Evolutionary conservation across 352 stramenopile genomes (phyloP), one percentile per base, ranked within the genome.

Genomic region (Globisporangium lucens): DNA sequence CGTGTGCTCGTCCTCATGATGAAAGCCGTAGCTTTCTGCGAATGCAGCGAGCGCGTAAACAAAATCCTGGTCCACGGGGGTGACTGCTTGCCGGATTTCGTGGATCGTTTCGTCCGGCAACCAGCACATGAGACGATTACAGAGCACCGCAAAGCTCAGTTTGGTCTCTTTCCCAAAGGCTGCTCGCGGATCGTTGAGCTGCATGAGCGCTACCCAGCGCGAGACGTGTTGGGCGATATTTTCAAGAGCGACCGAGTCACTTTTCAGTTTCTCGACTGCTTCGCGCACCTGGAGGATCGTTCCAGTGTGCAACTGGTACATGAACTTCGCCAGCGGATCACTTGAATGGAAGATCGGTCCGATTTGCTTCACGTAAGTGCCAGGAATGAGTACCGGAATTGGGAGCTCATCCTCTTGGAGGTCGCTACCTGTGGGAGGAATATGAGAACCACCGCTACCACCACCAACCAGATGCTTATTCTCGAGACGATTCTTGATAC

Each of bases 61-160:
- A 15, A 67, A 9, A 20, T 53, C 43, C 3, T 43, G 24, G 15
- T 43, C 30, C 27, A 72, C 24, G 2, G 57, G 56, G 17, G 61
- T 63, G 13, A 61, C 24, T 2, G 57, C 61, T n/a, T 62, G 55
- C 3, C 61, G 56, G 30, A 88, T 57, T n/a, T 75, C 72, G 20
- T 65, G 60, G 55, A 84, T 69, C 56, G 69, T 77, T 12, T 84
- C 69, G 27, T 75, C 59, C 20, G 79, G 77, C 56, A 83, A 77
- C 79, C 79, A 88, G 58, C 71, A 76, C 27, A 80, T 73, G 3
- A 88, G 71, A 9, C 76, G 72, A 13, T 63, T 83, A 63, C 74
- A 81, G 9, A 84, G 55, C 4, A 84, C 27, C 2, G 74, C 71
- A 13, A 86, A 60, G 33, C 78, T 71, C 17, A 82, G 24, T 10